These are phyloP conservation scores for Sedum album DNA, from an alignment of 164 flowering plant genomes.

Conservation along the genomic window DNA sequence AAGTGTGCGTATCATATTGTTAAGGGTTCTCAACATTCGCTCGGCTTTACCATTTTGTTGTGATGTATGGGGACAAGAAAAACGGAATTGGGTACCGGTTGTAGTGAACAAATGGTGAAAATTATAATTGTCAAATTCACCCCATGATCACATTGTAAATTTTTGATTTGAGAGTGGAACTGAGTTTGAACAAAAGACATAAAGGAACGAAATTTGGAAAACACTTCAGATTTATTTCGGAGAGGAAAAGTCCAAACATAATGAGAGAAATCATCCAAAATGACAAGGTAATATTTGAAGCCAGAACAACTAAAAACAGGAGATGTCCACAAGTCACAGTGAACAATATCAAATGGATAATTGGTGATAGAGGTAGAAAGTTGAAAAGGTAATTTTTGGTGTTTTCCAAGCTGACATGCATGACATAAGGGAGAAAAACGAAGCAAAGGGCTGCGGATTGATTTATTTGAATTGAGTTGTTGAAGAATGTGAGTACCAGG, in stretches of 20 bases:
- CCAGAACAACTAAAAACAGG: background rate
- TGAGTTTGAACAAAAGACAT: background rate
- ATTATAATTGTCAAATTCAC: background rate
- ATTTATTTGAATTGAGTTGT: background rate
- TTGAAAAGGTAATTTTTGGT: background rate
- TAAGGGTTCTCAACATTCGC: too few relatives aligned
- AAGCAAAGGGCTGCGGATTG: background rate
- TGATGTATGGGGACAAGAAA: background rate
- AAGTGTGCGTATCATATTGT: background rate
- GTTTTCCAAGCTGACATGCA: background rate
- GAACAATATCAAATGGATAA: constrained; percentile 1
- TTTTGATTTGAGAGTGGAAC: background rate
- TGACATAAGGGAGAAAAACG: background rate
- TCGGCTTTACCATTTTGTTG: background rate
- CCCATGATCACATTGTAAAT: background rate
- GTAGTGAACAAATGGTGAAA: background rate
- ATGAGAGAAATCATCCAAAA: background rate
- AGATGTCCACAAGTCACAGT: background rate
- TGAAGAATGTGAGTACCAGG: background rate
- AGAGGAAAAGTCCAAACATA: background rate
- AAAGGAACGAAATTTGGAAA: background rate
- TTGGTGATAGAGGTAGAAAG: background rate
- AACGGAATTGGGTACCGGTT: background rate
- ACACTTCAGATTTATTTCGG: background rate
- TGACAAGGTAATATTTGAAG: background rate